Percentiles rank a stretch among this genome's conserved stretches.
Conservation (phyloP, 352 stramenopile genomes). For the Elongisporangium anandrum region DNA sequence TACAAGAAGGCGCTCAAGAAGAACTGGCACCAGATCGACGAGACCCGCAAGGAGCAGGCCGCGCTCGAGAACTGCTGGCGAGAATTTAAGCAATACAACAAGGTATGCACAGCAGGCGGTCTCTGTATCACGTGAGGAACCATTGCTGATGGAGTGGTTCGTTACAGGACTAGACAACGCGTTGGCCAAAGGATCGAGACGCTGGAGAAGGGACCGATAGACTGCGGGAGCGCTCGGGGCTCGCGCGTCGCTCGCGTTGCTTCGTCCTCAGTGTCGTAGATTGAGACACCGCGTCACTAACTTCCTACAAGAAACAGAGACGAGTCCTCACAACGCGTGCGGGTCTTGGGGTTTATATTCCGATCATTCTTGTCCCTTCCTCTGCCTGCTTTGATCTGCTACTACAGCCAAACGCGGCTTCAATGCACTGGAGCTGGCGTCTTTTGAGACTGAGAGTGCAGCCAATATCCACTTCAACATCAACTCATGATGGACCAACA, state of each 20-base stretch:
- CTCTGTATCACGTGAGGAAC: too few species aligned
- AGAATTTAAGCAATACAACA: slow-evolving; percentile 67
- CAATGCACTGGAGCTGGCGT: too few species aligned
- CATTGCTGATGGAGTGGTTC: background rate
- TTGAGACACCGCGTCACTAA: background rate
- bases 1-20: slow-evolving; percentile 88
- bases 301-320: background rate
- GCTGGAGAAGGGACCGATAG: background rate
- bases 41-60: slow-evolving; percentile 82
- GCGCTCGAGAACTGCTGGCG: slow-evolving; percentile 83
- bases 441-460: too few species aligned
- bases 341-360: background rate
- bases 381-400: too few species aligned
- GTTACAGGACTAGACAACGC: background rate
- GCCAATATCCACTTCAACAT: too few species aligned
- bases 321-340: background rate
- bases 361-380: too few species aligned
- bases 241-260: background rate
- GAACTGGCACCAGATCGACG: slow-evolving; percentile 86
- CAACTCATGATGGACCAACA: too few species aligned
- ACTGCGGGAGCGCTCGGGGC: background rate
- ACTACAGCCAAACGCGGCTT: too few species aligned
- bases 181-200: background rate
- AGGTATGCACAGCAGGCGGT: background rate
- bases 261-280: background rate